Evolutionary conservation across 345 rosid species (phyloP), one percentile per base, ranked within the genome.

Genomic region (Erodium maritimum): DNA sequence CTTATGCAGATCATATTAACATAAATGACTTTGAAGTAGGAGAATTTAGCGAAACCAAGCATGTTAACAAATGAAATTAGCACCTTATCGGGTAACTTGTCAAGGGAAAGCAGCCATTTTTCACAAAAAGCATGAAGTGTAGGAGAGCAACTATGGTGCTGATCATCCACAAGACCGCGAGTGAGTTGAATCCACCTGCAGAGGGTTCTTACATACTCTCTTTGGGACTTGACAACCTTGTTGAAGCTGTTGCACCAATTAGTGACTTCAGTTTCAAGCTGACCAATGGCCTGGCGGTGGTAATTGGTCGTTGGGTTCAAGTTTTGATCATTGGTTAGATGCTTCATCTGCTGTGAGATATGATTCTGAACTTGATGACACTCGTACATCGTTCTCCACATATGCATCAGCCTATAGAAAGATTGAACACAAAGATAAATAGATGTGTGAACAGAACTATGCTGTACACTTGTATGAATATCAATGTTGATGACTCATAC

Each of bases 331-430:
- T 78, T 85, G 23, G 69, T 56, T 52, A 88, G 74, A 70, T 79
- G 77, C 73, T 79, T 82, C 71, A 91, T 60, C 34, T 82, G 82
- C 78, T 71, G 80, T 5, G 95, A 81, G 34, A 91, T 82, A 55
- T 80, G 81, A 57, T 74, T 78, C 69, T 91, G 98, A 67, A 73
- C 69, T 75, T 80, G 85, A 67, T 88, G 96, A 50, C 90, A 86
- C 61, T 81, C 85, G 22, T 69, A 79, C 95, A 91, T 91, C 55
- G 69, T 75, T 59, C 70, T 81, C 98, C 96, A 91, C 83, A 78
- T 77, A 60, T 71, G 83, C 65, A 67, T 74, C 67, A 84, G 78
- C 71, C 97, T 91, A 69, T n/a, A n/a, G n/a, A 20, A 50, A 56
- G 22, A 54, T 19, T 60, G 54, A 25, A 54, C n/a, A 59, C 54